Conservation (phyloP, 2,329 filamentous ascomycete genomes). For the Cladophialophora chaetospira region DNA sequence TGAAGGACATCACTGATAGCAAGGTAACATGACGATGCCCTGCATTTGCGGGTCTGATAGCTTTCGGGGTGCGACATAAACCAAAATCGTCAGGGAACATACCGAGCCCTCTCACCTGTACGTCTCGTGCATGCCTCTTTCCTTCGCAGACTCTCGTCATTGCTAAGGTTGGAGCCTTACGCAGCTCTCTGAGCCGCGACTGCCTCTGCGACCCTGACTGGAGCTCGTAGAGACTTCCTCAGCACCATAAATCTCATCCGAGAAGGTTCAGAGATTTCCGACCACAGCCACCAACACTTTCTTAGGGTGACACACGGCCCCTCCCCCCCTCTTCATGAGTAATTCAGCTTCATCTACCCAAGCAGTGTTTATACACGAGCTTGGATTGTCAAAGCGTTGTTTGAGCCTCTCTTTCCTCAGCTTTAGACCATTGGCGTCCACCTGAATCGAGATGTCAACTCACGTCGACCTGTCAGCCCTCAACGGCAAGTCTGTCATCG, state of each 20-base stretch:
- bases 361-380: not conserved
- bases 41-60: too few species aligned
- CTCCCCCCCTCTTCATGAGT: not conserved
- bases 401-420: not conserved
- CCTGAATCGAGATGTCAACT: not conserved
- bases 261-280: not conserved
- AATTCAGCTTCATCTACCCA: not conserved
- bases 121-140: too few species aligned
- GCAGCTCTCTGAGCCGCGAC: not conserved
- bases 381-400: not conserved
- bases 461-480: conserved; percentile 9
- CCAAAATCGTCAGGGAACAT: too few species aligned
- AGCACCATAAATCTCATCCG: not conserved
- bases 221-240: not conserved
- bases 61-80: too few species aligned
- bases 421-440: not conserved
- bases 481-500: conserved; percentile 16
- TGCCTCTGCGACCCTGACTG: not conserved
- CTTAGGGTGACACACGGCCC: not conserved
- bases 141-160: not conserved
- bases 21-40: too few species aligned
- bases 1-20: too few species aligned
- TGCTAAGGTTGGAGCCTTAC: not conserved
- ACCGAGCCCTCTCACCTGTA: too few species aligned
- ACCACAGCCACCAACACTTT: not conserved